A percentile compares a stretch with the other conserved stretches of the same genome.
Conservation (phyloP, 2,329 filamentous ascomycete species). For the Aureobasidium sp. region DNA sequence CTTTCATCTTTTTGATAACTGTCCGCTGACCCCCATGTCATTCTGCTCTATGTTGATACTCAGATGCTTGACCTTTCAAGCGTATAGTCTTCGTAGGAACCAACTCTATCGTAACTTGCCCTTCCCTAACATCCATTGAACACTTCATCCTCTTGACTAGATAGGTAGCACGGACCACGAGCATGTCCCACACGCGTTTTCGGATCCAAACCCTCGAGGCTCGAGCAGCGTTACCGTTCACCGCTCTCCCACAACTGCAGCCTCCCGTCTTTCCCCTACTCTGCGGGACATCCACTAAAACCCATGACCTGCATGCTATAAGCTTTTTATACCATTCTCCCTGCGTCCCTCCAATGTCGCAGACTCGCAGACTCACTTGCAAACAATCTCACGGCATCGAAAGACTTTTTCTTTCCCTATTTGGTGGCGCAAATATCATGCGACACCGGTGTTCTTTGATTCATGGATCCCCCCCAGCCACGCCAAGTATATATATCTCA, state of each 20-base stretch:
- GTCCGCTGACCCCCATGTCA: background rate
- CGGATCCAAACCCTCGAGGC: conserved; percentile 5
- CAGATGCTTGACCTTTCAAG: background rate
- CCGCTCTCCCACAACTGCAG: background rate
- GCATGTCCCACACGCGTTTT: conserved; percentile 8
- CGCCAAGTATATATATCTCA: background rate
- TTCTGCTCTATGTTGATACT: background rate
- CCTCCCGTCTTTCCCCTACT: background rate
- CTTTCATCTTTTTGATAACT: background rate
- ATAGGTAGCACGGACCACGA: conserved; percentile 2
- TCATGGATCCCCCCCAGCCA: background rate
- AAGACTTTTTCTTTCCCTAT: background rate
- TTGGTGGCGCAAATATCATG: conserved; percentile 1
- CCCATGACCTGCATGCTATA: background rate
- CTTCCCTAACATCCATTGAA: background rate
- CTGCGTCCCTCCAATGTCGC: background rate
- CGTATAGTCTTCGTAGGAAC: background rate
- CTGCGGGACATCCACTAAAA: background rate
- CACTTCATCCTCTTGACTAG: background rate
- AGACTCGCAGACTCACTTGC: background rate
- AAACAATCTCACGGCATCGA: background rate
- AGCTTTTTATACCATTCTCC: background rate
- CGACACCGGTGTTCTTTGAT: background rate
- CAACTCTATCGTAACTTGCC: background rate
- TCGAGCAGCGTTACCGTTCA: conserved; percentile 4